Evolutionary conservation across 225 moss, liverwort and hornwort genomes (phyloP).

Genomic region (Pseudisothecium myosuroides): DNA sequence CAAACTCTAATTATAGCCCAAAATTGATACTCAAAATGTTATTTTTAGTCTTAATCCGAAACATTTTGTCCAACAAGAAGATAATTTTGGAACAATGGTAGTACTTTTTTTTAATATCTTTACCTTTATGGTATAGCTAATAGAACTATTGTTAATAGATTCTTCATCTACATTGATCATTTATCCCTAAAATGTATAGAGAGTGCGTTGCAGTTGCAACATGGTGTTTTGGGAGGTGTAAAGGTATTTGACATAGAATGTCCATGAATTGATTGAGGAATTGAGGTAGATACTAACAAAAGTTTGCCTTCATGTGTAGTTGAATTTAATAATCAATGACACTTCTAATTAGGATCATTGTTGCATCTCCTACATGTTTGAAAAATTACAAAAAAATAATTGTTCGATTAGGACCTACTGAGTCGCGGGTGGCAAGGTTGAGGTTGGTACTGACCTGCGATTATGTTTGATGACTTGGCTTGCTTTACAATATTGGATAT

Average conservation of each 20-base stretch:
- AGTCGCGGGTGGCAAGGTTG: too few species aligned
- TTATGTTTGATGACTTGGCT: too few species aligned
- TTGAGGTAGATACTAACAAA: neutral
- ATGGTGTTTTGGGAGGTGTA: neutral
- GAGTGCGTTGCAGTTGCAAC: fast-evolving
- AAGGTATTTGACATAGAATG: neutral
- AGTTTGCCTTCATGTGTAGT: neutral
- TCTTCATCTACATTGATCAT: neutral
- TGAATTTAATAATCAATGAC: neutral
- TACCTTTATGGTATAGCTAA: neutral
- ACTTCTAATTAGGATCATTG: neutral
- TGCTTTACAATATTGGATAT: too few species aligned
- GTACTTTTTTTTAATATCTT: too few species aligned
- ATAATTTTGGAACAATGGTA: too few species aligned
- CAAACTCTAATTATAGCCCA: too few species aligned
- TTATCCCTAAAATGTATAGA: neutral
- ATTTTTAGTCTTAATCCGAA: too few species aligned
- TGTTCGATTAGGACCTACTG: too few species aligned
- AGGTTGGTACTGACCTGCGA: too few species aligned
- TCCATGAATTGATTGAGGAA: neutral
- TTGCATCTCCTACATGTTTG: neutral
- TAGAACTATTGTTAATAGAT: neutral
- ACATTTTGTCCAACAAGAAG: too few species aligned
- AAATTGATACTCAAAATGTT: too few species aligned
- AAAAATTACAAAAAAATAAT: neutral